Conservation (phyloP, 768 basidiomycete species). For the Suillus weaverae region DNA sequence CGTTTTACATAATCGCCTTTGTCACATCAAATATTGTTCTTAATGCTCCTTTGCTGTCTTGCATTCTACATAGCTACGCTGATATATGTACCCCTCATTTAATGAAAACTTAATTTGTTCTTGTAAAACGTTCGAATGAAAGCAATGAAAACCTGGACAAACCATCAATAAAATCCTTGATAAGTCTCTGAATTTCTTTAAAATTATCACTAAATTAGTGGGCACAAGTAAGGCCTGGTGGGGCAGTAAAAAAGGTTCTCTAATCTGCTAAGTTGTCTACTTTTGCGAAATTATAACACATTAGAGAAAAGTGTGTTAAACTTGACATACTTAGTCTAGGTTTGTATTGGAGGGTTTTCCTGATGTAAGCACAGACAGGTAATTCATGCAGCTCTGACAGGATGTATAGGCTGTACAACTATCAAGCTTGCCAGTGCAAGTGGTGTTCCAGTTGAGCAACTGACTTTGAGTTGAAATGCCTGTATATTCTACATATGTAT, state of each 20-base stretch:
- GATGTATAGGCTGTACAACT: no score
- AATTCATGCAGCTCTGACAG: no score
- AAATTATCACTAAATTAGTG: background rate
- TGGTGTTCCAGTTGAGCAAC: no score
- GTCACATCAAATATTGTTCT: no score
- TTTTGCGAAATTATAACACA: background rate
- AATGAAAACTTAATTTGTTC: background rate
- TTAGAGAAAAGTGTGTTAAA: background rate
- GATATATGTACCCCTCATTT: background rate
- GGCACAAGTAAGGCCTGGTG: background rate
- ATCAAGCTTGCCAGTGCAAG: no score
- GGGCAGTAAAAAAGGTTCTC: background rate
- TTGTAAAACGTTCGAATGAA: background rate
- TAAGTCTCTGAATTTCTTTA: background rate
- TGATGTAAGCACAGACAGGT: background rate
- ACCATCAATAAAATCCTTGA: no score
- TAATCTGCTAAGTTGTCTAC: background rate
- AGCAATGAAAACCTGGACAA: no score
- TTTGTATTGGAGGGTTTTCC: background rate
- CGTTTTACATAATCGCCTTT: no score
- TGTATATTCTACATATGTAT: no score
- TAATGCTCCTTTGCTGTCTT: no score
- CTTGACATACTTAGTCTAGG: background rate
- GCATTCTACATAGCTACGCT: no score
- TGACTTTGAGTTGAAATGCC: no score